Percentiles rank a stretch among this genome's conserved stretches.
These are phyloP conservation scores for Priceomyces medius DNA, from an alignment of 805 yeast genomes.

Conservation along the genomic window DNA sequence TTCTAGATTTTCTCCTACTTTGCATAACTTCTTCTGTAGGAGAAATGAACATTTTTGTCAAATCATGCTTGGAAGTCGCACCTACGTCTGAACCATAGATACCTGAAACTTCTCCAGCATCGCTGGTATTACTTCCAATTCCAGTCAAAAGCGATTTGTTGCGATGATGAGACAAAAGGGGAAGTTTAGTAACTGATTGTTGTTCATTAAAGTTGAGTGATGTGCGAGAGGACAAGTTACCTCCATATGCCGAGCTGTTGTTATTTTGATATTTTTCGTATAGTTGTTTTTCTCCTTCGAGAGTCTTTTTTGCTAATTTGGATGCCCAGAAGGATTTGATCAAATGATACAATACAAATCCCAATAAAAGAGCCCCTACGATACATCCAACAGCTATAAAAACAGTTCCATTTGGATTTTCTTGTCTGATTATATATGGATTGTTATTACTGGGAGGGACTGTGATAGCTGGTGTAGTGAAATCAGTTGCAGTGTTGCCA, in stretches of 20 bases:
- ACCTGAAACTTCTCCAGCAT: constrained; percentile 33
- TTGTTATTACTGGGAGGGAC: constrained; percentile 62
- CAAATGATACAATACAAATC: constrained; percentile 52
- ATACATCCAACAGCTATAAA: constrained; percentile 78
- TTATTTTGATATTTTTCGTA: constrained; percentile 33
- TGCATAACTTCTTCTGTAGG: constrained; percentile 76
- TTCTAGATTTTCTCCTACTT: constrained; percentile 34
- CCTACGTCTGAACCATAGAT: constrained; percentile 31
- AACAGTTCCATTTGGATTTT: constrained; percentile 71
- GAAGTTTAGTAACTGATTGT: constrained; percentile 32
- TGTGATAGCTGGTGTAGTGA: constrained; percentile 48
- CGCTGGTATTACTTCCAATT: constrained; percentile 17
- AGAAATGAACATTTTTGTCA: constrained; percentile 62
- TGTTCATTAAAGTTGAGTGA: constrained; percentile 16
- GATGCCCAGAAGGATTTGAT: constrained; percentile 49
- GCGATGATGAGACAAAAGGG: constrained; percentile 28
- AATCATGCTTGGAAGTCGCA: constrained; percentile 36
- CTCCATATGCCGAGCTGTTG: constrained; percentile 30
- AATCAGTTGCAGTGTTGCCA: constrained; percentile 8
- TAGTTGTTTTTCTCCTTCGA: constrained; percentile 28
- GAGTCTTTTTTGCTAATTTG: constrained; percentile 49
- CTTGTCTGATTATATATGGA: constrained; percentile 58
- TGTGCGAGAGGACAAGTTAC: constrained; percentile 19
- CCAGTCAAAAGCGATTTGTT: constrained; percentile 19
- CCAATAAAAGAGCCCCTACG: constrained; percentile 57